A percentile compares a stretch with the other conserved stretches of the same genome.
These are phyloP conservation scores for Pseudogymnoascus sp. DNA, from an alignment of 2,329 filamentous ascomycete genomes.

Conservation along the genomic window DNA sequence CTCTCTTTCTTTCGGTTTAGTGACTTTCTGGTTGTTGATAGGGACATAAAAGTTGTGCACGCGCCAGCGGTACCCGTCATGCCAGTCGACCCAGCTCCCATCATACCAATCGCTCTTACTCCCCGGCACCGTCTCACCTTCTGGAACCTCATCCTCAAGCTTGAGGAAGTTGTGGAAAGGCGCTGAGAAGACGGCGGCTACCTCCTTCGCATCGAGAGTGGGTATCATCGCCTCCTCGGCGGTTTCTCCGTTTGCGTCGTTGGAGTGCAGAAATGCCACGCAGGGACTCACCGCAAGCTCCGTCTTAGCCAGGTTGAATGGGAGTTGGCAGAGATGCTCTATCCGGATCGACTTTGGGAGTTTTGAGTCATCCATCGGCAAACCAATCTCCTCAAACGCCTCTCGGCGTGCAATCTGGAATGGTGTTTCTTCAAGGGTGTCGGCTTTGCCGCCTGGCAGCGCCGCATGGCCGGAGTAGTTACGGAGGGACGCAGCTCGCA, in stretches of 20 bases:
- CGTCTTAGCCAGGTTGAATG: constrained; percentile 63
- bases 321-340: constrained; percentile 80
- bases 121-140: constrained; percentile 24
- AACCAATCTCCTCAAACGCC: constrained; percentile 86
- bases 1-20: constrained; percentile 41
- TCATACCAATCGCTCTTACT: constrained; percentile 61
- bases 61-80: constrained; percentile 61
- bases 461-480: constrained; percentile 79
- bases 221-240: constrained; percentile 69
- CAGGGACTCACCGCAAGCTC: constrained; percentile 67
- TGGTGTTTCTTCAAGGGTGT: constrained; percentile 48
- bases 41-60: constrained; percentile 92
- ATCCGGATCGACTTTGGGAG: constrained; percentile 72
- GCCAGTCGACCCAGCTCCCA: constrained; percentile 72
- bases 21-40: constrained; percentile 59
- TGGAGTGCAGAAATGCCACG: constrained; percentile 66
- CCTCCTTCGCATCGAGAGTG: constrained; percentile 76
- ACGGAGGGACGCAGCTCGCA: constrained; percentile 54
- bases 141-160: constrained; percentile 44
- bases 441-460: constrained; percentile 70
- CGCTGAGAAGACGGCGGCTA: constrained; percentile 87
- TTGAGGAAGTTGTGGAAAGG: constrained; percentile 77
- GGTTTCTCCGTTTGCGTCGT: constrained; percentile 36
- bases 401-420: constrained; percentile 81
- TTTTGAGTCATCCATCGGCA: constrained; percentile 60